Percentiles rank a stretch among this genome's conserved stretches.
Conservation (phyloP, 306 rosid species). For the Cucumis sativus region DNA sequence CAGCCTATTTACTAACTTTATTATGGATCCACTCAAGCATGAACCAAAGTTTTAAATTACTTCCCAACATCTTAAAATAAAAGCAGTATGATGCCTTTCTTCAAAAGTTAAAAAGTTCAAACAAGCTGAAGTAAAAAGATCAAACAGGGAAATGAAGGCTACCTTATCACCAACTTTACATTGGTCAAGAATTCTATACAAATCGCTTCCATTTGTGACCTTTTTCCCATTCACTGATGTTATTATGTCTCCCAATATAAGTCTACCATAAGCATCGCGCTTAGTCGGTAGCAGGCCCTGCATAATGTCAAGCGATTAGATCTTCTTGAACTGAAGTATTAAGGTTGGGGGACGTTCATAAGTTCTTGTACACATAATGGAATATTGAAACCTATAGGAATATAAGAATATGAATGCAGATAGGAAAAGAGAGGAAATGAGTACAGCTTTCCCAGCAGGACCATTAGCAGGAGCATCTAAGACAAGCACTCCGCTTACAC, state of each 20-base stretch:
- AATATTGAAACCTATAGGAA: not conserved
- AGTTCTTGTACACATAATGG: not conserved
- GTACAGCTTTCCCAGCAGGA: slow-evolving; percentile 98
- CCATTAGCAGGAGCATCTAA: slow-evolving; percentile 86
- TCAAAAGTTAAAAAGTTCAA: not conserved
- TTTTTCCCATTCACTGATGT: slow-evolving; percentile 80
- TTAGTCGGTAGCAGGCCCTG: slow-evolving; percentile 87
- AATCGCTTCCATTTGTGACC: slow-evolving; percentile 80
- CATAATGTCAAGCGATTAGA: slow-evolving; percentile 14
- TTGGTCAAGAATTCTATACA: slow-evolving; percentile 96
- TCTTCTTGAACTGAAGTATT: not conserved
- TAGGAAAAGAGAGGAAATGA: not conserved
- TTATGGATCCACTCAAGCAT: not conserved
- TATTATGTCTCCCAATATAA: slow-evolving; percentile 87
- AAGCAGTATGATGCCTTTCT: not conserved
- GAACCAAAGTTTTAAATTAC: not conserved
- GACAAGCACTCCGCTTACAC: slow-evolving; percentile 93
- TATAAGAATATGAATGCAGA: not conserved
- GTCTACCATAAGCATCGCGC: slow-evolving; percentile 87
- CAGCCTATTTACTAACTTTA: not conserved
- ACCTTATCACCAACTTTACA: slow-evolving; percentile 96
- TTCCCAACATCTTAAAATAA: not conserved
- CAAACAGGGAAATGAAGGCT: not conserved
- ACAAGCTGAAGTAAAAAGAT: not conserved
- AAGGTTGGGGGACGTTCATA: not conserved